These are phyloP conservation scores for Emericellopsis cladophorae DNA, from an alignment of 2,329 filamentous ascomycete species.

Conservation along the genomic window DNA sequence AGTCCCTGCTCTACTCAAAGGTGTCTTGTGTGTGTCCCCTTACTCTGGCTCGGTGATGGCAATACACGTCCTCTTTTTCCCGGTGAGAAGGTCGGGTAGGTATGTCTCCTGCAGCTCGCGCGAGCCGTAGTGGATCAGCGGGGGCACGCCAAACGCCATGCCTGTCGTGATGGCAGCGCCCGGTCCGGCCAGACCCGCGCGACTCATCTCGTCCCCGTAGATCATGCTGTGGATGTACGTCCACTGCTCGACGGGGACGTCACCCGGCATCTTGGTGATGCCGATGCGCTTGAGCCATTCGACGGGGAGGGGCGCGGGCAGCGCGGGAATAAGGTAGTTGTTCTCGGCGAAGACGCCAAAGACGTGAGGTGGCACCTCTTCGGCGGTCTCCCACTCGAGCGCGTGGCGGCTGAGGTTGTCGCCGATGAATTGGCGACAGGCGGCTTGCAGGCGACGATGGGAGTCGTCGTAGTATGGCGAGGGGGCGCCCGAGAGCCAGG, in stretches of 20 bases:
- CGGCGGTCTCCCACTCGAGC: conserved; percentile 57
- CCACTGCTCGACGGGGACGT: conserved; percentile 58
- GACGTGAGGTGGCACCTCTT: conserved; percentile 49
- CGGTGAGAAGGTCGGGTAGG: conserved; percentile 54
- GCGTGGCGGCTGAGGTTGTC: conserved; percentile 50
- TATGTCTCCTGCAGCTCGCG: conserved; percentile 49
- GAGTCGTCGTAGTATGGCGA: conserved; percentile 59
- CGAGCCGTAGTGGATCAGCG: conserved; percentile 56
- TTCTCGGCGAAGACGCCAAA: conserved; percentile 50
- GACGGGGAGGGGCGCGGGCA: conserved; percentile 57
- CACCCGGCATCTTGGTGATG: conserved; percentile 53
- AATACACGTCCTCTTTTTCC: conserved; percentile 57
- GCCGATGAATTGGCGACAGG: conserved; percentile 52
- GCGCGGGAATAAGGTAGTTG: conserved; percentile 58
- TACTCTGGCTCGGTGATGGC: conserved; percentile 64
- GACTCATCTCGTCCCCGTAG: conserved; percentile 54
- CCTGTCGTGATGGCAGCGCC: conserved; percentile 54
- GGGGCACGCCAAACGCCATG: conserved; percentile 60
- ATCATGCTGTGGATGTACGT: conserved; percentile 61
- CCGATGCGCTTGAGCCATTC: conserved; percentile 53
- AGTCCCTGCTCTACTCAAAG: neutral
- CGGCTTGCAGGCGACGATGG: conserved; percentile 54
- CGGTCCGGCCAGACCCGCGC: conserved; percentile 53
- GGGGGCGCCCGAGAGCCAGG: conserved; percentile 57
- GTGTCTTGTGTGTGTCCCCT: neutral